Evolutionary conservation across 1,139 yeast species (phyloP), one percentile per base, ranked within the genome.

Genomic region (Geotrichum citri-aurantii): DNA sequence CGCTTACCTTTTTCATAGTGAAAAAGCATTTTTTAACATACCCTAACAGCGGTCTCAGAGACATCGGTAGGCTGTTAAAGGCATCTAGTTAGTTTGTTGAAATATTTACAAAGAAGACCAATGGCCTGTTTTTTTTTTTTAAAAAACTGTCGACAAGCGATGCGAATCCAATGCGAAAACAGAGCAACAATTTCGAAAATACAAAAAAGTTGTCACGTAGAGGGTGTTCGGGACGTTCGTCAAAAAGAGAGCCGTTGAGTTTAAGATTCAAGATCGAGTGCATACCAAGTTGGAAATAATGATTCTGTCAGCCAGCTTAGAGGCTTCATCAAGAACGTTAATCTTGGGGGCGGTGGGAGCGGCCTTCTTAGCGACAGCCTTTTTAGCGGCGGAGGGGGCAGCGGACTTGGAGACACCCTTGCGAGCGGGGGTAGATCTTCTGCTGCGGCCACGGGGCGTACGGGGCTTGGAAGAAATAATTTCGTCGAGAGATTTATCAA

Each of bases 401-500:
- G 70, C 69, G 48, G 71, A 65, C 70, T 71, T 75, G 62, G 68
- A 65, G 54, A 70, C 65, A 56, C 67, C 69, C 47, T 67, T 62
- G 17, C 64, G 66, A 14, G 60, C 58, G n/a, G 64, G 65, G 11
- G 60, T 54, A 17, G 61, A 57, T 27, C 59, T 54, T 19, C 54
- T 60, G 37, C 60, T 56, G 17, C 57, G 59, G 31, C 64, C 57
- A 31, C 65, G 59, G 37, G 63, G 62, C 21, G 75, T 75, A 68
- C 75, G 75, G 69, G 80, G 82, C 74, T 76, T 78, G 64, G 89
- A 77, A 63, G 95, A 81, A 73, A 93, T 89, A 73, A 93, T 93
- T 70, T 92, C 98, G 78, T 93, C 99, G 72, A 93, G 84, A 59
- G 98, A 90, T 79, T 89, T 87, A 79, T 93, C 97, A 77, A 93